These are phyloP conservation scores for Leishmania arabica DNA, from an alignment of 208 protist species.

Conservation along the genomic window DNA sequence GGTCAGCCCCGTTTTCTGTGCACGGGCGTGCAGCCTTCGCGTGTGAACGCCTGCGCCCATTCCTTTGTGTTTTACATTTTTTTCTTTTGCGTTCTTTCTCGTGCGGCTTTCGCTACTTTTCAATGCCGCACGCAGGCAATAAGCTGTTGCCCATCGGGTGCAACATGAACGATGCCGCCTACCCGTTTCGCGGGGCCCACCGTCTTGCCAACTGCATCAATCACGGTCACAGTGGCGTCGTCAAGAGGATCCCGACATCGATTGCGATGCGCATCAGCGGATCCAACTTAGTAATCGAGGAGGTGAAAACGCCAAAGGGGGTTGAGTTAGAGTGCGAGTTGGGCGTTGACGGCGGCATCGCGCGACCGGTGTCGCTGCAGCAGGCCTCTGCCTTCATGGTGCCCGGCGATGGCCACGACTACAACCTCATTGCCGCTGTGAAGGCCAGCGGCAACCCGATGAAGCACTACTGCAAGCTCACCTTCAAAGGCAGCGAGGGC, in stretches of 20 bases:
- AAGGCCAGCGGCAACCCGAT: constrained; percentile 29
- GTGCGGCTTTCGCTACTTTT: neutral
- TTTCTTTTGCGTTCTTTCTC: neutral
- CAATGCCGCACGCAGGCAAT: constrained; percentile 26
- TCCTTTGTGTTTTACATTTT: neutral
- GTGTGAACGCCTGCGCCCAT: neutral
- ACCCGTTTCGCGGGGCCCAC: constrained; percentile 83
- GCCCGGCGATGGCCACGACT: constrained; percentile 74
- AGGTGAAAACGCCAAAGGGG: constrained; percentile 52
- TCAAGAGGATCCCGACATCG: constrained; percentile 40
- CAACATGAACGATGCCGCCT: constrained; percentile 89
- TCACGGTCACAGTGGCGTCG: constrained; percentile 78
- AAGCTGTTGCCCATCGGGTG: constrained; percentile 54
- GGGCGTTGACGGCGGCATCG: constrained; percentile 53
- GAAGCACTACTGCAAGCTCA: constrained; percentile 73
- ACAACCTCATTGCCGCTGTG: constrained; percentile 67
- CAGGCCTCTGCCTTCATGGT: constrained; percentile 53
- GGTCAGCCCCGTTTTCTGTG: neutral
- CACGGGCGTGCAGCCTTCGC: neutral
- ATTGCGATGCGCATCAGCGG: constrained; percentile 71
- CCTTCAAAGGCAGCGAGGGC: constrained; percentile 72
- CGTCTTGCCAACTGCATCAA: constrained; percentile 64
- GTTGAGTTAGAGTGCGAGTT: constrained; percentile 70
- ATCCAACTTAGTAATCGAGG: constrained; percentile 77
- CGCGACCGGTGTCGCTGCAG: constrained; percentile 51